Percentiles rank a stretch among this genome's conserved stretches.
phyloP scores from a whole-genome alignment of 2,329 filamentous ascomycete genomes.

The Pezicula neosporulosa region DNA sequence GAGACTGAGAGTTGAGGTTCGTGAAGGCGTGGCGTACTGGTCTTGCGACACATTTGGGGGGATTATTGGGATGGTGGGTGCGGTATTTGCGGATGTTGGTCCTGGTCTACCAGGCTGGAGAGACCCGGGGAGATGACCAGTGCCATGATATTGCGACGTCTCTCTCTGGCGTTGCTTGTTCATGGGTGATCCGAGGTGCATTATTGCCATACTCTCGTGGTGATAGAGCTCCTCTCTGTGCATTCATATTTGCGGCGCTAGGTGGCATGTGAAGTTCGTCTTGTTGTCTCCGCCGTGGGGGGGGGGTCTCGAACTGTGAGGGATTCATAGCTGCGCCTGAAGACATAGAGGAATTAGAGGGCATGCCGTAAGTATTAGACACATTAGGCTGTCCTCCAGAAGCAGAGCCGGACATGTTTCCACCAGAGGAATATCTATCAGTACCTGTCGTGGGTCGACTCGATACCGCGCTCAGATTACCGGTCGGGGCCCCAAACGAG shows the following conservation, averaged over 20 bases:
- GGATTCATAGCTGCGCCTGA: constrained; percentile 35
- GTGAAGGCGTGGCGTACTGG: constrained; percentile 61
- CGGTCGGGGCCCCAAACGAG: constrained; percentile 22
- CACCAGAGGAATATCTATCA: constrained; percentile 35
- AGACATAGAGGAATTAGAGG: constrained; percentile 12
- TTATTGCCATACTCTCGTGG: constrained; percentile 43
- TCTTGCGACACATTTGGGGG: constrained; percentile 47
- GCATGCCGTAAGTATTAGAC: constrained; percentile 18
- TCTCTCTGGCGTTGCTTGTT: constrained; percentile 50
- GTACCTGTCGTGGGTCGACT: constrained; percentile 28
- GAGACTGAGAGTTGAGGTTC: constrained; percentile 60
- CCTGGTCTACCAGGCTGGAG: constrained; percentile 56
- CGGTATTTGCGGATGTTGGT: constrained; percentile 50
- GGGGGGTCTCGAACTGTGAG: constrained; percentile 41
- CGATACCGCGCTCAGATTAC: constrained; percentile 16
- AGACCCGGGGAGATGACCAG: constrained; percentile 52
- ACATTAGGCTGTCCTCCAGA: constrained; percentile 25
- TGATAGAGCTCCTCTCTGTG: constrained; percentile 24
- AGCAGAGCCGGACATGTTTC: constrained; percentile 28
- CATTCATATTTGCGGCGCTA: constrained; percentile 28
- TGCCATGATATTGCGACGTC: constrained; percentile 39
- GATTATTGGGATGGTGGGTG: constrained; percentile 54
- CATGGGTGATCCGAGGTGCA: constrained; percentile 53
- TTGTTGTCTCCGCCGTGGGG: constrained; percentile 45
- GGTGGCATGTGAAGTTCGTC: constrained; percentile 54